phyloP scores from a whole-genome alignment of 345 rosid genomes.

The Balakata baccata region DNA sequence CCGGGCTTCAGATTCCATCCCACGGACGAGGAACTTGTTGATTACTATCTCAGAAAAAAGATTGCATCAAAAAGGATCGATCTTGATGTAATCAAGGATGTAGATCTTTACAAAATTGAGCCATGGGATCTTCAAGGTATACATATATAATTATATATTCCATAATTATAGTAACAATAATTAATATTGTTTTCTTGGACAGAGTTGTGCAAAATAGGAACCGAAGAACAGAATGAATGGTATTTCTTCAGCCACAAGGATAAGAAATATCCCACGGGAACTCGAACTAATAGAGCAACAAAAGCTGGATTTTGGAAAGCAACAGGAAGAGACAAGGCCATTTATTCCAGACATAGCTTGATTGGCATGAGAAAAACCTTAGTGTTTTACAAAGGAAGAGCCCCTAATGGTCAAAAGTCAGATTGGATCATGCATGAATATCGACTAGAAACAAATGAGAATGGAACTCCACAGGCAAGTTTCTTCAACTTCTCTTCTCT shows the following conservation, averaged over 20 bases:
- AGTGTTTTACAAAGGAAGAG: slow-evolving; percentile 93
- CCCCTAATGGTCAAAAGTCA: slow-evolving; percentile 90
- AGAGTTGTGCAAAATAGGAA: slow-evolving; percentile 83
- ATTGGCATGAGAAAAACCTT: slow-evolving; percentile 94
- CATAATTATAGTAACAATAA: neutral
- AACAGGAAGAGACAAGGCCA: slow-evolving; percentile 93
- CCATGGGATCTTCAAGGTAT: slow-evolving; percentile 36
- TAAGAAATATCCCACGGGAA: slow-evolving; percentile 97
- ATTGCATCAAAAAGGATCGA: slow-evolving; percentile 28
- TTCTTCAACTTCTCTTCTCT: neutral
- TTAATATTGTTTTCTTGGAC: neutral
- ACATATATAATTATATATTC: neutral
- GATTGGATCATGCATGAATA: slow-evolving; percentile 99
- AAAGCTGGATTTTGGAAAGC: slow-evolving; percentile 99
- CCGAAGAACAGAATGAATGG: slow-evolving; percentile 92
- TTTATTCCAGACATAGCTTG: slow-evolving; percentile 65
- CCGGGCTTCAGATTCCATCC: slow-evolving; percentile 35
- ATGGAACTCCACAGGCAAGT: slow-evolving; percentile 81
- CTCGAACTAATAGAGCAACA: slow-evolving; percentile 94
- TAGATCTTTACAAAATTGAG: slow-evolving; percentile 30
- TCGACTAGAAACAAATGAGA: slow-evolving; percentile 87
- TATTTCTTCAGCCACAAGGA: slow-evolving; percentile 99
- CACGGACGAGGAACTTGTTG: slow-evolving; percentile 28
- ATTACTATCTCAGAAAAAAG: slow-evolving; percentile 30
- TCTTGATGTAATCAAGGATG: slow-evolving; percentile 30